phyloP scores from a whole-genome alignment of 2,329 filamentous ascomycete species.

The Metarhizium brunneum region DNA sequence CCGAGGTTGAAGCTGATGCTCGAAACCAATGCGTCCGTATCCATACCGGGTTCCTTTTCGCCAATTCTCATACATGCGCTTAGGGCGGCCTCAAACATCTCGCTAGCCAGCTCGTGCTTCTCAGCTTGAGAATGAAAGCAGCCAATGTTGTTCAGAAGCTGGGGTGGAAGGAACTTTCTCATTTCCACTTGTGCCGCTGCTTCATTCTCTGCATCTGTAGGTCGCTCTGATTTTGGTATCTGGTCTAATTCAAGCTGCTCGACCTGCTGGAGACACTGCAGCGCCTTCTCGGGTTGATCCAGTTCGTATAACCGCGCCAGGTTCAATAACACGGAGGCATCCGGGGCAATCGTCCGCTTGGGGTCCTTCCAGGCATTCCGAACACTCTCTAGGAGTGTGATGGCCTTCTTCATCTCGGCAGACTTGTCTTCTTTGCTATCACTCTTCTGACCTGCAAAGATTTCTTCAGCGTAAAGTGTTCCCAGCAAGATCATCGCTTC shows the following conservation, averaged over 20 bases:
- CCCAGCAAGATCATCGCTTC: conserved; percentile 91
- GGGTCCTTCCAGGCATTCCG: conserved; percentile 86
- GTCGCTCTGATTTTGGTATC: conserved; percentile 60
- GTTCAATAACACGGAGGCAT: conserved; percentile 83
- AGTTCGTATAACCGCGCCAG: conserved; percentile 83
- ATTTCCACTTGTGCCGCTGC: conserved; percentile 50
- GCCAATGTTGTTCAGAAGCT: conserved; percentile 93
- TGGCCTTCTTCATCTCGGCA: conserved; percentile 76
- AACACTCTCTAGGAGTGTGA: conserved; percentile 74
- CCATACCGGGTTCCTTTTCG: conserved; percentile 64
- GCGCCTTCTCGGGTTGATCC: conserved; percentile 78
- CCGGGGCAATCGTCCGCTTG: conserved; percentile 72
- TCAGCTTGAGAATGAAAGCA: conserved; percentile 90
- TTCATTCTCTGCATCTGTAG: conserved; percentile 46
- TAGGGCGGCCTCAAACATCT: conserved; percentile 86
- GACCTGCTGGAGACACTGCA: conserved; percentile 85
- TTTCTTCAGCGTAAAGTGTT: conserved; percentile 87
- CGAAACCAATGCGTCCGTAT: conserved; percentile 85
- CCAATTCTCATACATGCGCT: conserved; percentile 77
- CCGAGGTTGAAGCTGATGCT: conserved; percentile 97
- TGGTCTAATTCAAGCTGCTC: conserved; percentile 82
- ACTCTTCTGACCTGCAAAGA: conserved; percentile 67
- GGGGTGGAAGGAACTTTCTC: conserved; percentile 74
- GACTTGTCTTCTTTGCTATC: conserved; percentile 80
- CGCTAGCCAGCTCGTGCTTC: conserved; percentile 68